Conservation (phyloP, 1,139 yeast genomes). For the Petasospora fabianii region DNA sequence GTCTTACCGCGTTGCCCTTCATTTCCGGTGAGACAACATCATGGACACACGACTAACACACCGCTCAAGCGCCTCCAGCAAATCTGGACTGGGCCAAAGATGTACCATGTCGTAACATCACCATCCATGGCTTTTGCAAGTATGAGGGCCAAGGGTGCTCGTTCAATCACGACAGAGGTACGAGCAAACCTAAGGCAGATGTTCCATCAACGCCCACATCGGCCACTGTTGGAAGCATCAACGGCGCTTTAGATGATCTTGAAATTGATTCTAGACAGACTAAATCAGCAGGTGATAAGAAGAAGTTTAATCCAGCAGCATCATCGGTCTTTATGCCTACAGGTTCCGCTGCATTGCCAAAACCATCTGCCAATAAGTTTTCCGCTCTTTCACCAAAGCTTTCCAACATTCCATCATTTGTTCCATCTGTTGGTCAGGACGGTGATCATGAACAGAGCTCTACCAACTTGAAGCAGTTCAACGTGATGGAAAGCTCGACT, state of each 20-base stretch:
- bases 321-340: constrained; percentile 31
- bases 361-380: constrained; percentile 38
- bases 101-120: constrained; percentile 80
- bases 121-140: constrained; percentile 86
- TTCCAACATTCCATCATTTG: constrained; percentile 53
- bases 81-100: constrained; percentile 58
- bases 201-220: constrained; percentile 2
- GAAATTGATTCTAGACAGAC: not conserved
- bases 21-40: not conserved
- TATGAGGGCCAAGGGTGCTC: constrained; percentile 88
- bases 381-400: constrained; percentile 50
- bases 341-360: constrained; percentile 5
- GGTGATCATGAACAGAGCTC: not conserved
- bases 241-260: constrained; percentile 10
- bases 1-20: too few relatives aligned
- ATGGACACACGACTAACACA: not conserved
- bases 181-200: not conserved
- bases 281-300: constrained; percentile 18
- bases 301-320: constrained; percentile 30
- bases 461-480: constrained; percentile 1
- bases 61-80: constrained; percentile 5
- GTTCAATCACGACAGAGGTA: constrained; percentile 54
- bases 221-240: constrained; percentile 9
- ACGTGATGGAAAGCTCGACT: constrained; percentile 28
- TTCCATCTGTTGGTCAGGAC: constrained; percentile 35